These are phyloP conservation scores for Neophaeococcomyces aloes DNA, from an alignment of 2,329 filamentous ascomycete genomes.

Conservation along the genomic window DNA sequence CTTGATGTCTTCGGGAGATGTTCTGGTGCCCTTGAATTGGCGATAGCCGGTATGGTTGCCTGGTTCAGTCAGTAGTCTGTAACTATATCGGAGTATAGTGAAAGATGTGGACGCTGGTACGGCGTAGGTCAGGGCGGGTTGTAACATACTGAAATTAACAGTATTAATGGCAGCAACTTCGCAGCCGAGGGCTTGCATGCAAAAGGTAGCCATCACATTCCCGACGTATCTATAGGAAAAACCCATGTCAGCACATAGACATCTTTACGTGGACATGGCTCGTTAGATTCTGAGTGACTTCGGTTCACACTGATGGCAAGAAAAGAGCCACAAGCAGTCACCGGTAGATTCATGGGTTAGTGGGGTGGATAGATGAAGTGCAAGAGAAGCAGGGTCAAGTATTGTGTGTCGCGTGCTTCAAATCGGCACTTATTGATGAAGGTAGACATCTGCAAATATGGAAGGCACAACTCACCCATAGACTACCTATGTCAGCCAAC, in stretches of 20 bases:
- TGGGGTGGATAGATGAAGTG: too few relatives aligned
- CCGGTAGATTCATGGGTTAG: too few relatives aligned
- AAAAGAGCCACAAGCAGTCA: too few relatives aligned
- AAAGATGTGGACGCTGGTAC: conserved; percentile 6
- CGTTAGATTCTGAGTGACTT: not conserved
- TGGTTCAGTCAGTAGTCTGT: conserved; percentile 28
- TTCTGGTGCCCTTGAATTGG: conserved; percentile 75
- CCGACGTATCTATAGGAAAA: conserved; percentile 67
- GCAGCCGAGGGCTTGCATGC: conserved; percentile 85
- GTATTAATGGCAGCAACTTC: conserved; percentile 93
- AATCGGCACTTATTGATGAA: too few relatives aligned
- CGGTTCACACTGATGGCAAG: not conserved
- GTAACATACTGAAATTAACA: conserved; percentile 79
- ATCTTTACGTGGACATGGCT: not conserved
- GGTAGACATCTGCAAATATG: not conserved
- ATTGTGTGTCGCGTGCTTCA: too few relatives aligned
- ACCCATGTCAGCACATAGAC: not conserved
- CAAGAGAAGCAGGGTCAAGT: too few relatives aligned
- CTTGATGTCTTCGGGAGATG: conserved; percentile 69
- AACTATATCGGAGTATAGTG: not conserved
- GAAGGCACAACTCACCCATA: conserved; percentile 17
- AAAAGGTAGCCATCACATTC: conserved; percentile 93
- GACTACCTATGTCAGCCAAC: not conserved
- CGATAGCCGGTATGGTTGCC: conserved; percentile 92
- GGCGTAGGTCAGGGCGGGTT: conserved; percentile 1